Conservation (phyloP, 306 rosid genomes). For the Albizia julibrissin region DNA sequence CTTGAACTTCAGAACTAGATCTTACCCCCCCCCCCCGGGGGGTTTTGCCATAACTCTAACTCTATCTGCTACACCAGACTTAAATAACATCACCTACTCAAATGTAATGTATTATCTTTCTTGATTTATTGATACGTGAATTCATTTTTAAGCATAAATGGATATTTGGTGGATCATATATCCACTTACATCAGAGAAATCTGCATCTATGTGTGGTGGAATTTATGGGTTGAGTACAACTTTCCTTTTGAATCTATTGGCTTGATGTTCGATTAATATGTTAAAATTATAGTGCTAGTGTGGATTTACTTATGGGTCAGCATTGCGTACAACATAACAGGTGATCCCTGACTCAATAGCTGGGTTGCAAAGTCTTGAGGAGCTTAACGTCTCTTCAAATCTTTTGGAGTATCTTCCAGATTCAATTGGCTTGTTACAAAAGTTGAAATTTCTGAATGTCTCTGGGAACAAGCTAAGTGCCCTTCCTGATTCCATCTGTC, state of each 20-base stretch:
- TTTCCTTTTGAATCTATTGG: background rate
- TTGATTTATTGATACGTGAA: too few relatives aligned
- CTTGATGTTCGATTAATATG: background rate
- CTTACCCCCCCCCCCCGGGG: background rate
- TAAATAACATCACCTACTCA: too few relatives aligned
- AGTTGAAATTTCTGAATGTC: conserved; percentile 68
- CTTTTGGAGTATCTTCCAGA: conserved; percentile 72
- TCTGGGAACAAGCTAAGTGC: conserved; percentile 70
- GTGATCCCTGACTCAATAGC: conserved; percentile 75
- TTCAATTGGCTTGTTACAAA: conserved; percentile 80
- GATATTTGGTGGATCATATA: background rate
- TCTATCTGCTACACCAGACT: background rate
- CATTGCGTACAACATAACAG: conserved; percentile 45
- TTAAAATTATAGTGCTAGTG: background rate
- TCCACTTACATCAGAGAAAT: background rate
- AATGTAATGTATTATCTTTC: too few relatives aligned
- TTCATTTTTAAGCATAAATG: background rate
- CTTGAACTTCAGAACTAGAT: background rate
- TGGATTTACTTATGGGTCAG: background rate
- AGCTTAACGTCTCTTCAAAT: conserved; percentile 78
- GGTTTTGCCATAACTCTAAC: background rate
- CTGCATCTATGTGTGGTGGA: background rate
- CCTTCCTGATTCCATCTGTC: conserved; percentile 83
- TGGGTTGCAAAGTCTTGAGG: conserved; percentile 78
- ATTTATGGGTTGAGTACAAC: background rate